Evolutionary conservation across 2,329 filamentous ascomycete genomes (phyloP).

Genomic region (Cladosporium sp.): DNA sequence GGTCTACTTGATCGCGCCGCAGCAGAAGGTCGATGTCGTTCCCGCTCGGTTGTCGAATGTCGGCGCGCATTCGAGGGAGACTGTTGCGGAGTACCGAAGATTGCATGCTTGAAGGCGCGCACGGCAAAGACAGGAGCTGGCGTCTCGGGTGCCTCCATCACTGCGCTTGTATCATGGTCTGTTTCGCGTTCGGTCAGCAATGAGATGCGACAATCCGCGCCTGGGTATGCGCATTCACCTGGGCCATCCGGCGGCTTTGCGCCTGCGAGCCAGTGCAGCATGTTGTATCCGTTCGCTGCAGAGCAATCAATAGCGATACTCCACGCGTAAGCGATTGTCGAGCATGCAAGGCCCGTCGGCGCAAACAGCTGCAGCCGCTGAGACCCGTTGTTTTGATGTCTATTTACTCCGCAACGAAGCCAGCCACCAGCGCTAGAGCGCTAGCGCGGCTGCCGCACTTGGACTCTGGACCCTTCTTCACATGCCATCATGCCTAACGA

Average conservation of each 20-base stretch:
- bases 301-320: neutral
- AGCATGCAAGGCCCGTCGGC: neutral
- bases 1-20: slow-evolving; percentile 19
- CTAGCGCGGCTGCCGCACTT: neutral
- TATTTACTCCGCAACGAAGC: neutral
- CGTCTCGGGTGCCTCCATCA: slow-evolving; percentile 52
- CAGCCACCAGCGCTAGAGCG: neutral
- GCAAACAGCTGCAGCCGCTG: neutral
- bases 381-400: neutral
- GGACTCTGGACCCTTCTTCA: slow-evolving; percentile 3
- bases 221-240: slow-evolving; percentile 12
- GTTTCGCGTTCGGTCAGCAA: slow-evolving; percentile 9
- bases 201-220: neutral
- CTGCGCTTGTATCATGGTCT: slow-evolving; percentile 32
- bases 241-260: slow-evolving; percentile 23
- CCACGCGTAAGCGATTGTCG: slow-evolving; percentile 2
- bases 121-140: slow-evolving; percentile 62
- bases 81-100: slow-evolving; percentile 54
- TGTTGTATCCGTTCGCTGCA: slow-evolving; percentile 8
- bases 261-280: slow-evolving; percentile 32
- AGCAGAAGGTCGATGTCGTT: slow-evolving; percentile 6
- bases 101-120: slow-evolving; percentile 58
- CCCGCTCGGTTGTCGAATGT: slow-evolving; percentile 24
- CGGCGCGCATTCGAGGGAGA: slow-evolving; percentile 21
- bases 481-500: slow-evolving; percentile 11